These are phyloP conservation scores for Schoenoplectus triqueter DNA, from an alignment of 202 grass and related monocot genomes.

Conservation along the genomic window DNA sequence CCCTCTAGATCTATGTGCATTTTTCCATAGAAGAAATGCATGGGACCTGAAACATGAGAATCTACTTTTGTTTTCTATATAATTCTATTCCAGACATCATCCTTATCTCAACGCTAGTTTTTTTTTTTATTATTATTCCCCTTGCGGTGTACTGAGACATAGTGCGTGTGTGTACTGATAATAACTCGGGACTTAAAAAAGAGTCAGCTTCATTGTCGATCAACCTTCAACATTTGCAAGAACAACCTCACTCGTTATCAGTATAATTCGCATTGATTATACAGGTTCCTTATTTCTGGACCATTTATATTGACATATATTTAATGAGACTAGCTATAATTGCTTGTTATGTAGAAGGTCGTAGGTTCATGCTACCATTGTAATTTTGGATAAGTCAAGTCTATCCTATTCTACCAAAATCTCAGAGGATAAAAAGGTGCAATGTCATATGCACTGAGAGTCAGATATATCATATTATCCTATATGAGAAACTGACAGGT, in stretches of 20 bases:
- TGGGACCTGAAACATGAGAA: constrained; percentile 35
- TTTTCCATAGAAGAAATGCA: constrained; percentile 14
- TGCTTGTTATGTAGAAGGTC: constrained; percentile 23
- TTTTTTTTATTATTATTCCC: constrained; percentile 30
- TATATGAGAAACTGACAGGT: constrained; percentile 30
- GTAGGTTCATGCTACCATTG: constrained; percentile 15
- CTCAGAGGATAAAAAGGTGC: constrained; percentile 42
- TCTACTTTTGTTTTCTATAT: constrained; percentile 27
- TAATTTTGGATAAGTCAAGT: constrained; percentile 23
- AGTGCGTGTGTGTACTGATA: background rate
- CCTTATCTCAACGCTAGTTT: constrained; percentile 40
- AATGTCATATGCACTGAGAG: constrained; percentile 26
- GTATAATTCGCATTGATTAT: background rate
- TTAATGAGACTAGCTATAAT: background rate
- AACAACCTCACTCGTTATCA: constrained; percentile 10
- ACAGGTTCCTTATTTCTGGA: background rate
- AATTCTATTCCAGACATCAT: constrained; percentile 30
- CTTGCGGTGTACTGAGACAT: background rate
- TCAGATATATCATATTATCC: constrained; percentile 9
- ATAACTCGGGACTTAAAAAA: constrained; percentile 15
- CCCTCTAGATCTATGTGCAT: constrained; percentile 33
- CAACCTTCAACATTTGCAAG: background rate
- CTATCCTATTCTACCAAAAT: constrained; percentile 37
- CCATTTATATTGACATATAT: background rate
- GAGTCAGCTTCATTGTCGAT: background rate